A percentile compares a stretch with the other conserved stretches of the same genome.
Evolutionary conservation across 495 filamentous ascomycete genomes (phyloP).

Genomic region (Lasiosphaeria hispida): DNA sequence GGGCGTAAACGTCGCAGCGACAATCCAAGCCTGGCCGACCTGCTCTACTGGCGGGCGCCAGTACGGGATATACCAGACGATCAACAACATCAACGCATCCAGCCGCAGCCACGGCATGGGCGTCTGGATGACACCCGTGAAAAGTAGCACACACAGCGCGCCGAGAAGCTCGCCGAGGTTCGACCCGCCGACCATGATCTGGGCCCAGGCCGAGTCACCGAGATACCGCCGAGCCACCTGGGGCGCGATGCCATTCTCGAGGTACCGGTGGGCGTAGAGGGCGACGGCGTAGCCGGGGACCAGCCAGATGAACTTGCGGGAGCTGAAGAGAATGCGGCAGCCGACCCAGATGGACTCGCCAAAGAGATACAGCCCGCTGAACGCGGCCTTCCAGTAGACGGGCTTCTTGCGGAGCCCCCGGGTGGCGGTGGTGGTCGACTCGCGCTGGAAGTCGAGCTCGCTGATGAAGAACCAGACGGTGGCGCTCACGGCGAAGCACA

Average conservation of each 20-base stretch:
- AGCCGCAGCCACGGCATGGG: constrained; percentile 46
- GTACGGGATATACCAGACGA: constrained; percentile 43
- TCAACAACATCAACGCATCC: constrained; percentile 38
- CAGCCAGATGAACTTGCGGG: constrained; percentile 47
- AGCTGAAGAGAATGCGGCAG: constrained; percentile 39
- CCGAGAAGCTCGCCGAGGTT: constrained; percentile 47
- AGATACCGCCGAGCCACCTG: constrained; percentile 41
- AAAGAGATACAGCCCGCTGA: constrained; percentile 35
- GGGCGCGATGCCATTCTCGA: constrained; percentile 44
- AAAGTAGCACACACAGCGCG: constrained; percentile 42
- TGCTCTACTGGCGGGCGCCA: constrained; percentile 25
- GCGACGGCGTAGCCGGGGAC: constrained; percentile 43
- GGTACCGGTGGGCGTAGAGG: constrained; percentile 45
- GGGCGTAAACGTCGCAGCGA: constrained; percentile 42
- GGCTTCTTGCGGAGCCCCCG: constrained; percentile 1
- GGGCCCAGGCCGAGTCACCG: constrained; percentile 41
- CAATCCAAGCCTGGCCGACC: constrained; percentile 39
- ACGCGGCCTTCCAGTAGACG: constrained; percentile 27
- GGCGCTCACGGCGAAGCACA: constrained; percentile 38
- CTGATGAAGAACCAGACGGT: constrained; percentile 39
- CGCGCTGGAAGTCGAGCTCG: constrained; percentile 31
- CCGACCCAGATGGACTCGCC: constrained; percentile 39
- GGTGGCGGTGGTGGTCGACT: constrained; percentile 2
- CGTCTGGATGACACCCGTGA: constrained; percentile 39
- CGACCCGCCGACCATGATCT: constrained; percentile 46